Evolutionary conservation across 1,284 basidiomycete genomes (phyloP), one percentile per base, ranked within the genome.

Genomic region (Coniophora puteana): DNA sequence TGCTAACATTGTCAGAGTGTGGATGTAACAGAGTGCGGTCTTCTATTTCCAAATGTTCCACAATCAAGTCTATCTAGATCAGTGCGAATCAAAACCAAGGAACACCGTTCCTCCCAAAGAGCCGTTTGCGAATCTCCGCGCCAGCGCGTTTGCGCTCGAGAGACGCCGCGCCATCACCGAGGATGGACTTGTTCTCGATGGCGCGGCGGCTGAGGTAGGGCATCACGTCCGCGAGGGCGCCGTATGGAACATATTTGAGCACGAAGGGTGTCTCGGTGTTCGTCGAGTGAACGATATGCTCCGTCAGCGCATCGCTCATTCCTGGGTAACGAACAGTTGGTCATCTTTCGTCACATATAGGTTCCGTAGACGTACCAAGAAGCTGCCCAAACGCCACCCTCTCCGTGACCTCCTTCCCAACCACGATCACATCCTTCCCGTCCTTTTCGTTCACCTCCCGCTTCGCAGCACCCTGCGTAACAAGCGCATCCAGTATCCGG

Each of bases 221-320:
- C 71, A 90, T 70, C 31, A 80, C 83, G 53, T 89, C 87, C 10
- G 68, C 67, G n/a, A 90, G 66, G n/a, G 75, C 74, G 8, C 91
- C 90, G 52, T 93, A 94, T 0, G 91, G 89, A 14, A 92, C 71
- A 57, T 90, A 88, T 72, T 93, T 93, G 64, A 91, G 73, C 2
- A 89, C 79, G 44, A 89, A 76, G 0, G 90, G 91, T 11, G 76
- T 66, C 5, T 63, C 58, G 4, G 78, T 71, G 35, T 66, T 68
- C 16, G 80, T 82, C 31, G 70, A 71, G 8, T 67, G 62, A 6
- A 80, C 79, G 22, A 94, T 68, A 46, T 77, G 72, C 50, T 87
- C 72, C 4, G 89, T 89, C 41, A 96, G 65, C 38, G 82, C 78
- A 55, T 93, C 90, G 42, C 80, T 78, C 89, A 93, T 93, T 7